These are phyloP conservation scores for Ramichloridium luteum DNA, from an alignment of 2,329 filamentous ascomycete species.

Conservation along the genomic window DNA sequence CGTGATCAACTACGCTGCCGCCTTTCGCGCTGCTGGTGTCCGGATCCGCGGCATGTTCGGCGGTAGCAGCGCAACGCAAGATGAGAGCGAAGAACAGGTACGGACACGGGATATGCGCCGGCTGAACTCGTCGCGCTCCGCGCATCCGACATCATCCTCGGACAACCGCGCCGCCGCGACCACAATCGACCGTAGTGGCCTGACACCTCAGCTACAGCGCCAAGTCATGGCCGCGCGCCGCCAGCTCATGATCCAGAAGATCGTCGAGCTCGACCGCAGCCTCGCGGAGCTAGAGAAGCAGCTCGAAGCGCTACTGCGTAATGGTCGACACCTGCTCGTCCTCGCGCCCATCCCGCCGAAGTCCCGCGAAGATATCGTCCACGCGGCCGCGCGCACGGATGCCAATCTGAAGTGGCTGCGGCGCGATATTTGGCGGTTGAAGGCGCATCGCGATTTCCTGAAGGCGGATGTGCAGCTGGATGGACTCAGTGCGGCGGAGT, in stretches of 20 bases:
- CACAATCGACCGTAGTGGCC: slow-evolving; percentile 42
- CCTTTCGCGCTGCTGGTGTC: slow-evolving; percentile 83
- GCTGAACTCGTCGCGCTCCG: slow-evolving; percentile 44
- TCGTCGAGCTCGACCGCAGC: slow-evolving; percentile 70
- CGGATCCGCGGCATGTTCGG: slow-evolving; percentile 80
- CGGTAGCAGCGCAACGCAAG: slow-evolving; percentile 35
- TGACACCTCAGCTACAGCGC: slow-evolving; percentile 58
- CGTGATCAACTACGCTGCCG: slow-evolving; percentile 90
- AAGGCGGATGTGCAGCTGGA: slow-evolving; percentile 78
- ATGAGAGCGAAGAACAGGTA: neutral
- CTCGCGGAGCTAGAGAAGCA: slow-evolving; percentile 60
- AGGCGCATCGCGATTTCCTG: slow-evolving; percentile 81
- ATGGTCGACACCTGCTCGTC: slow-evolving; percentile 80
- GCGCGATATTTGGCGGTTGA: slow-evolving; percentile 84
- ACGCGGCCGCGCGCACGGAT: slow-evolving; percentile 70
- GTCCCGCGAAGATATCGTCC: slow-evolving; percentile 74
- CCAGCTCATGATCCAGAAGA: slow-evolving; percentile 71
- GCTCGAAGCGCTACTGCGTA: slow-evolving; percentile 71
- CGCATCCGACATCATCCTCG: no score
- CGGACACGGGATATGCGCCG: slow-evolving; percentile 56
- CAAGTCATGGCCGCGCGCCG: slow-evolving; percentile 75
- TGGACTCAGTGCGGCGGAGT: slow-evolving; percentile 17
- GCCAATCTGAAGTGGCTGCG: slow-evolving; percentile 89
- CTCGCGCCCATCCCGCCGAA: slow-evolving; percentile 84
- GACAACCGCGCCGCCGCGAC: neutral